A percentile compares a stretch with the other conserved stretches of the same genome.
These are phyloP conservation scores for Colletotrichum agaves DNA, from an alignment of 2,329 filamentous ascomycete species.

Conservation along the genomic window DNA sequence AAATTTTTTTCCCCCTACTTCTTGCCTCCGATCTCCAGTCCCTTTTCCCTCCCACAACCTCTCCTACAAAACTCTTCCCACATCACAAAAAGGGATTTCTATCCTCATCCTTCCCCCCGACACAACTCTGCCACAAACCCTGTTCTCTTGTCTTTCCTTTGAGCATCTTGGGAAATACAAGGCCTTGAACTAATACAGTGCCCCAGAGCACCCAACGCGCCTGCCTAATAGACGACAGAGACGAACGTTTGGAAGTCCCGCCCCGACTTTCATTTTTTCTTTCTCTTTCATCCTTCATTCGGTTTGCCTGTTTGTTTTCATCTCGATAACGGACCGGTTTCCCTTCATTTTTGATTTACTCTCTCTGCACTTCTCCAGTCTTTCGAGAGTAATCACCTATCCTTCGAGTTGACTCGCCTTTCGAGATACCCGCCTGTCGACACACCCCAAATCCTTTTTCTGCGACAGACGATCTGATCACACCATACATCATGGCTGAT, in stretches of 20 bases:
- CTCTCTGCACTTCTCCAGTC: slow-evolving; percentile 38
- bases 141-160: slow-evolving; percentile 59
- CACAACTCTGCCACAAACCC: slow-evolving; percentile 39
- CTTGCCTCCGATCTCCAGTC: slow-evolving; percentile 45
- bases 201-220: slow-evolving; percentile 35
- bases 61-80: slow-evolving; percentile 39
- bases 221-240: slow-evolving; percentile 47
- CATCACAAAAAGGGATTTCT: slow-evolving; percentile 45
- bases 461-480: slow-evolving; percentile 34
- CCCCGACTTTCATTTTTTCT: slow-evolving; percentile 44
- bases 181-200: slow-evolving; percentile 38
- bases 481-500: slow-evolving; percentile 74
- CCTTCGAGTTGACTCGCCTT: slow-evolving; percentile 18
- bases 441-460: slow-evolving; percentile 8
- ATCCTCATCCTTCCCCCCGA: slow-evolving; percentile 40
- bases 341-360: slow-evolving; percentile 38
- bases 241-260: slow-evolving; percentile 39
- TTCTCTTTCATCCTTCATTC: slow-evolving; percentile 37
- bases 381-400: slow-evolving; percentile 44
- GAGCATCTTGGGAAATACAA: slow-evolving; percentile 53
- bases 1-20: slow-evolving; percentile 48
- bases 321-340: slow-evolving; percentile 36
- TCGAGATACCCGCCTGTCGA: slow-evolving; percentile 31
- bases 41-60: slow-evolving; percentile 43
- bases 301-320: slow-evolving; percentile 38